A percentile compares a stretch with the other conserved stretches of the same genome.
Conservation (phyloP, 108 stramenopile genomes). For the Pseudonitzschia multiseries region DNA sequence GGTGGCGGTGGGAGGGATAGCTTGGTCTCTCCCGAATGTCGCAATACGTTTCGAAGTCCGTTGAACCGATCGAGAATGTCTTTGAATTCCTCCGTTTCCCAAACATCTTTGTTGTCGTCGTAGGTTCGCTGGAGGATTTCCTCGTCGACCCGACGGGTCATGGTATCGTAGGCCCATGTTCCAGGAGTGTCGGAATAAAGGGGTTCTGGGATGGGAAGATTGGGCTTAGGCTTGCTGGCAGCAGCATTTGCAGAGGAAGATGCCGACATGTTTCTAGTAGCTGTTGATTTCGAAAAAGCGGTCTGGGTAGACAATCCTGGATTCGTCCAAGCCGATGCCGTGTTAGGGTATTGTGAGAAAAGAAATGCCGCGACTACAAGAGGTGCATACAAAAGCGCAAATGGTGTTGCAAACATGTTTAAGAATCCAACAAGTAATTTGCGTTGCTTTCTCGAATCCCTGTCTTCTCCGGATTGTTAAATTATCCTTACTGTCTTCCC, state of each 20-base stretch:
- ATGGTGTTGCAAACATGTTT: background rate
- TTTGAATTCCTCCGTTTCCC: slow-evolving; percentile 46
- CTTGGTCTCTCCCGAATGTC: slow-evolving; percentile 48
- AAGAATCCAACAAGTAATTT: background rate
- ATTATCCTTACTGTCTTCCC: too few species aligned
- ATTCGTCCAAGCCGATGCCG: background rate
- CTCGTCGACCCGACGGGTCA: slow-evolving; percentile 87
- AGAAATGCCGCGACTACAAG: background rate
- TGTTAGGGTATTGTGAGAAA: background rate
- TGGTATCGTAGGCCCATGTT: slow-evolving; percentile 97
- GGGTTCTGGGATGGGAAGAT: slow-evolving; percentile 67
- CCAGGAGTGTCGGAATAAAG: slow-evolving; percentile 74
- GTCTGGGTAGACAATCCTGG: background rate
- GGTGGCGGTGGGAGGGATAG: slow-evolving; percentile 62
- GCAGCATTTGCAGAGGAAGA: background rate
- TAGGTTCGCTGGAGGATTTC: slow-evolving; percentile 91
- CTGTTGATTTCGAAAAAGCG: background rate
- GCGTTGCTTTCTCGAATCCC: too few species aligned
- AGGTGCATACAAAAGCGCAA: background rate
- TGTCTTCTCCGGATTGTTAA: too few species aligned
- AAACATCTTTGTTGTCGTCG: slow-evolving; percentile 76
- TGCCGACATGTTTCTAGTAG: background rate
- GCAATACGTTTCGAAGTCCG: slow-evolving; percentile 70
- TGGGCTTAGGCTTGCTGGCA: slow-evolving; percentile 56
- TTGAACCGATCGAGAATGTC: slow-evolving; percentile 56